phyloP scores from a whole-genome alignment of 495 filamentous ascomycete genomes.

The Entonaema liquescens region DNA sequence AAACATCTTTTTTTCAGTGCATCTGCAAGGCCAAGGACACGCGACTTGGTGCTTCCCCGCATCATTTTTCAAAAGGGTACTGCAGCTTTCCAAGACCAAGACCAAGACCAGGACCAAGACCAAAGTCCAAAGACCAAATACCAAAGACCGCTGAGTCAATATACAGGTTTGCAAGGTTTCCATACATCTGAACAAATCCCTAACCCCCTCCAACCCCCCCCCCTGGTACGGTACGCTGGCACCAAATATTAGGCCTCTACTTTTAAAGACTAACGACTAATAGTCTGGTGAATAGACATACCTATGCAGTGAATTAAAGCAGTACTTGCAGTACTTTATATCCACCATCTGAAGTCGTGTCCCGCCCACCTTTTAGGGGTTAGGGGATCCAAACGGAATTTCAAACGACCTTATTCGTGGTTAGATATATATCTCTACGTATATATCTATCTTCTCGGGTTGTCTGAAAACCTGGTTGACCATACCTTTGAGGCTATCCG shows the following conservation, averaged over 20 bases:
- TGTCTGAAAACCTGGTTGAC: neutral
- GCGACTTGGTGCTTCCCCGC: slow-evolving; percentile 31
- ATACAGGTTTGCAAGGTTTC: neutral
- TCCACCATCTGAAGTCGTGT: neutral
- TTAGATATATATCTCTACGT: neutral
- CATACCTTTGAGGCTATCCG: neutral
- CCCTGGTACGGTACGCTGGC: slow-evolving; percentile 6
- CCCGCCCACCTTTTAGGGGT: neutral
- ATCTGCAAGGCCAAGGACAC: slow-evolving; percentile 20
- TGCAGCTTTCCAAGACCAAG: slow-evolving; percentile 17
- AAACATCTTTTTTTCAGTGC: neutral
- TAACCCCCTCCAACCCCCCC: neutral
- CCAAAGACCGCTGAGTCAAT: slow-evolving; percentile 7
- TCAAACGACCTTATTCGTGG: slow-evolving; percentile 11
- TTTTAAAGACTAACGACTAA: slow-evolving; percentile 3
- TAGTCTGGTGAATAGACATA: slow-evolving; percentile 1
- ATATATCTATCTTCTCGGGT: neutral
- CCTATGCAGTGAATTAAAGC: neutral
- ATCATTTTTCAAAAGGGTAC: slow-evolving; percentile 16
- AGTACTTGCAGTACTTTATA: neutral
- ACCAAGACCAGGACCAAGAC: too few species aligned
- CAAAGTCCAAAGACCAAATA: too few species aligned
- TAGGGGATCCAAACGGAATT: neutral
- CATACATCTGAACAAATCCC: neutral
- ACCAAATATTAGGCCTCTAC: slow-evolving; percentile 16